Conservation (phyloP, 2,329 filamentous ascomycete genomes). For the Colletotrichum zoysiae region DNA sequence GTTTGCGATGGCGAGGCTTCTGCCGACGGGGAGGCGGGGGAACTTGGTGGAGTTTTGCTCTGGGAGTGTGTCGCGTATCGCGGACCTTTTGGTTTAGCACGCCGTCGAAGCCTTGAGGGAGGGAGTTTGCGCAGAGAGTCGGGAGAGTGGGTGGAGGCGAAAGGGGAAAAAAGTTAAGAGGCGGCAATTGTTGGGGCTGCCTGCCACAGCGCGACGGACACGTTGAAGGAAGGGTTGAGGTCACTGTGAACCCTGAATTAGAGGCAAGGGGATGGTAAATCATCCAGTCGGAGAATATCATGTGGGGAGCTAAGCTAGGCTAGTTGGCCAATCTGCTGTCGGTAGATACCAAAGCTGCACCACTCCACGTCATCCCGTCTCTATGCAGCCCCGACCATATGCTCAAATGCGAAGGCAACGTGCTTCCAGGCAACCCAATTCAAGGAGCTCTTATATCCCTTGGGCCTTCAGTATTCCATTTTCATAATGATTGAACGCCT, state of each 20-base stretch:
- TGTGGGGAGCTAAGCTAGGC: constrained; percentile 24
- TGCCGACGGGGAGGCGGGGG: constrained; percentile 6
- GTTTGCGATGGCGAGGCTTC: constrained; percentile 34
- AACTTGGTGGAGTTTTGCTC: background rate
- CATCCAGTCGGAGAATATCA: constrained; percentile 37
- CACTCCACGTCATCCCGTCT: constrained; percentile 6
- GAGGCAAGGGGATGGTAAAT: constrained; percentile 13
- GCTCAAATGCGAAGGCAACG: background rate
- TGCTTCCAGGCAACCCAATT: background rate
- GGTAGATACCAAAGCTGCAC: constrained; percentile 3
- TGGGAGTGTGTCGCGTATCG: background rate
- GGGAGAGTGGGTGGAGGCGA: background rate
- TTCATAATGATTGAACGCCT: background rate
- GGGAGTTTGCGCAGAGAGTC: background rate
- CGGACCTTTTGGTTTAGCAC: background rate
- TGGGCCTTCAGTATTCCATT: too few species aligned
- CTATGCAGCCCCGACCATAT: background rate
- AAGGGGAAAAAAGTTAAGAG: constrained; percentile 21
- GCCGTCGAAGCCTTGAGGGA: constrained; percentile 4
- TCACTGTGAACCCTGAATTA: constrained; percentile 39
- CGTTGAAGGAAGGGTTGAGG: constrained; percentile 41
- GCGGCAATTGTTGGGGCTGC: constrained; percentile 30
- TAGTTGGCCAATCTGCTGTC: constrained; percentile 6
- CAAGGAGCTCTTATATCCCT: background rate
- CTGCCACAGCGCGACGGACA: constrained; percentile 31